phyloP scores from a whole-genome alignment of 1,139 yeast genomes.

The Yamadazyma triangularis region DNA sequence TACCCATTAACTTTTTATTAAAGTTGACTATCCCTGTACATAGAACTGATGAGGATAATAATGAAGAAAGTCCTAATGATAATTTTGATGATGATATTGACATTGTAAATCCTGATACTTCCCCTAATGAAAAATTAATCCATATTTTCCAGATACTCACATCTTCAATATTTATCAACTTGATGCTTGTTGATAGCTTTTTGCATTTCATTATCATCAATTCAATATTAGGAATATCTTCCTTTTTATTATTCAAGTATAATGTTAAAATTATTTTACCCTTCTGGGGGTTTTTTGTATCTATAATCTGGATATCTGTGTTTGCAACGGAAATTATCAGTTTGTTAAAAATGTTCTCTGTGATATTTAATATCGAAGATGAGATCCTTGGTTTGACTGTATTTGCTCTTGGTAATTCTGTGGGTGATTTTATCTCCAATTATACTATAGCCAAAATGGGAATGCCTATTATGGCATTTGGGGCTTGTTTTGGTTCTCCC shows the following conservation, averaged over 20 bases:
- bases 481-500: constrained; percentile 96
- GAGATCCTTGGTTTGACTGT: constrained; percentile 81
- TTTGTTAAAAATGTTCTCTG: constrained; percentile 59
- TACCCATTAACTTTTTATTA: neutral
- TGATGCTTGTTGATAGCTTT: neutral
- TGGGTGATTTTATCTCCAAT: constrained; percentile 86
- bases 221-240: neutral
- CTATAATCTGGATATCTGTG: constrained; percentile 70
- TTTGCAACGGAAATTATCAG: constrained; percentile 77
- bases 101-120: too few species aligned
- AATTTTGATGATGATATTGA: too few species aligned
- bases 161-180: neutral
- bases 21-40: neutral
- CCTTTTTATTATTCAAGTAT: constrained; percentile 2
- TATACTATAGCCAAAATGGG: constrained; percentile 82
- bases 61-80: too few species aligned
- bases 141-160: neutral
- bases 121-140: neutral
- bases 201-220: neutral
- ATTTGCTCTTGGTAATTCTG: constrained; percentile 88
- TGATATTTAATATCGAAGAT: constrained; percentile 61
- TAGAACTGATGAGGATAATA: neutral
- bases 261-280: constrained; percentile 17
- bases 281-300: constrained; percentile 57
- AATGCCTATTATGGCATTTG: constrained; percentile 85